These are phyloP conservation scores for Periglandula ipomoeae DNA, from an alignment of 2,329 filamentous ascomycete species.

Conservation along the genomic window DNA sequence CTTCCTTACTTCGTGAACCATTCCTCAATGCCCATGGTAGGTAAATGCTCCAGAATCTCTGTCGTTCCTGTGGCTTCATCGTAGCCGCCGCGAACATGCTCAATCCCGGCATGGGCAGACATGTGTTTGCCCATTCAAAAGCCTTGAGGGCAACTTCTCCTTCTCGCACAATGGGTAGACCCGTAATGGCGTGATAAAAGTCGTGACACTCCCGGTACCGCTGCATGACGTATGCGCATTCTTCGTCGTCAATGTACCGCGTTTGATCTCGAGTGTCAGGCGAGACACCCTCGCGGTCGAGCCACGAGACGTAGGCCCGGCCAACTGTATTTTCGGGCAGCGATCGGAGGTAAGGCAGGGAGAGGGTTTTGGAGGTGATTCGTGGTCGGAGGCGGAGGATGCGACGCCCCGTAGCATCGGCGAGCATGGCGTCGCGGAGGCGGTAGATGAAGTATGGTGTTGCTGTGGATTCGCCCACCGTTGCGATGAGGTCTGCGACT, in stretches of 20 bases:
- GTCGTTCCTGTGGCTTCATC: slow-evolving; percentile 71
- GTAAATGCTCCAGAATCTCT: slow-evolving; percentile 65
- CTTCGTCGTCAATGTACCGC: slow-evolving; percentile 85
- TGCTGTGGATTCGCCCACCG: slow-evolving; percentile 88
- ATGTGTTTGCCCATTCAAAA: slow-evolving; percentile 92
- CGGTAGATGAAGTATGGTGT: slow-evolving; percentile 92
- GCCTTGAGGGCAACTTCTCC: slow-evolving; percentile 96
- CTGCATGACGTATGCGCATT: slow-evolving; percentile 98
- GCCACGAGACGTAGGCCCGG: slow-evolving; percentile 74
- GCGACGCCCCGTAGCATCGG: slow-evolving; percentile 70
- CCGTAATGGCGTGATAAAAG: slow-evolving; percentile 93
- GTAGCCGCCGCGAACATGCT: slow-evolving; percentile 80
- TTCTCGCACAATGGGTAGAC: slow-evolving; percentile 83
- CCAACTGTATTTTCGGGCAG: slow-evolving; percentile 70
- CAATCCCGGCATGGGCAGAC: slow-evolving; percentile 89
- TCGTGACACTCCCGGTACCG: slow-evolving; percentile 95
- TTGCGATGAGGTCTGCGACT: slow-evolving; percentile 76
- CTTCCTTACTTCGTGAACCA: slow-evolving; percentile 63
- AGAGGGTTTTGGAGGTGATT: slow-evolving; percentile 66
- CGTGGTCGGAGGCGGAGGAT: slow-evolving; percentile 86
- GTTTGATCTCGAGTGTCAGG: slow-evolving; percentile 80
- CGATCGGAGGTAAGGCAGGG: slow-evolving; percentile 58
- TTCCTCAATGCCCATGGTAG: slow-evolving; percentile 87
- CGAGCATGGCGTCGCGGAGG: slow-evolving; percentile 86
- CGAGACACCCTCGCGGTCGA: slow-evolving; percentile 88